phyloP scores from a whole-genome alignment of 352 stramenopile genomes.

The Blastocystis sp. region DNA sequence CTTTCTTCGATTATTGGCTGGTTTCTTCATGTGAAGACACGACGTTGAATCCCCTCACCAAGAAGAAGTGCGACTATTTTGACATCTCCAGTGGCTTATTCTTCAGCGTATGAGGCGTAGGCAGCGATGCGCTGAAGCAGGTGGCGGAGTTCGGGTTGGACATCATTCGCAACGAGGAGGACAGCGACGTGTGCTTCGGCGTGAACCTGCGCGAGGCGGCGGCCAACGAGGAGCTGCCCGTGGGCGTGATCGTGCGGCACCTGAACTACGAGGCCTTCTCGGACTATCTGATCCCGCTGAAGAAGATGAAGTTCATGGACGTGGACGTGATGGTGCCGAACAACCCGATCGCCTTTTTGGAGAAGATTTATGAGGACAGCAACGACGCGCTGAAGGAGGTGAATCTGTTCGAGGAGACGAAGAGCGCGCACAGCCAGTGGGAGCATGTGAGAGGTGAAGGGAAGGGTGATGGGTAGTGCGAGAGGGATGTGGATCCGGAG shows the following conservation, averaged over 20 bases:
- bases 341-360: slow-evolving; percentile 60
- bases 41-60: slow-evolving; percentile 21
- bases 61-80: slow-evolving; percentile 49
- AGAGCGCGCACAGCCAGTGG: neutral
- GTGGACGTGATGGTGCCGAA: slow-evolving; percentile 44
- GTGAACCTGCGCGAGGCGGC: neutral
- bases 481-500: slow-evolving; percentile 19
- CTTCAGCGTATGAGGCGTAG: neutral
- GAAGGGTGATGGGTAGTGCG: slow-evolving; percentile 1
- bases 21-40: slow-evolving; percentile 13
- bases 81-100: neutral
- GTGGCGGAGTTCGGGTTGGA: slow-evolving; percentile 33
- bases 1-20: neutral
- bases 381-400: slow-evolving; percentile 52
- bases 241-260: slow-evolving; percentile 39
- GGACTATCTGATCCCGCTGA: slow-evolving; percentile 30
- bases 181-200: slow-evolving; percentile 53
- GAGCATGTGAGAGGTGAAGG: neutral
- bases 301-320: slow-evolving; percentile 57
- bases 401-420: slow-evolving; percentile 51
- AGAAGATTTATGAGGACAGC: slow-evolving; percentile 45
- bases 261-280: neutral
- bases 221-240: slow-evolving; percentile 3
- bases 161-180: slow-evolving; percentile 60
- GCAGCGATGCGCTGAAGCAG: slow-evolving; percentile 14